Base-by-base conservation (phyloP, 2,329 filamentous ascomycete genomes). In the Beauveria asiatica region DNA sequence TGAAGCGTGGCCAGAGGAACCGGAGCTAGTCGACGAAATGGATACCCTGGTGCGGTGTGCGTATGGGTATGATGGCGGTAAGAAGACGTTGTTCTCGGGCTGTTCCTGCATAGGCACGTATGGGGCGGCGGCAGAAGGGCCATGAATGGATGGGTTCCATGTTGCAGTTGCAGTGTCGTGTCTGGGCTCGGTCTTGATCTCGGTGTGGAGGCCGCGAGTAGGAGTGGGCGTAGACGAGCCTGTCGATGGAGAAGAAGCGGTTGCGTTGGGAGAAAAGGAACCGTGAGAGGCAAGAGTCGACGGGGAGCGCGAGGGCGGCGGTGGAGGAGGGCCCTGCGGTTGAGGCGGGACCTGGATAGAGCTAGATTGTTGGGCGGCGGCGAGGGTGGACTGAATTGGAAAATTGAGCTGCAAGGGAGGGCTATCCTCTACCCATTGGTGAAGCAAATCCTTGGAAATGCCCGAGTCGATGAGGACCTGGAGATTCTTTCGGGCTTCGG, bases 1-100 rank as follows among this genome's bases (percentile, higher is more conserved):
- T 44, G 77, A 79, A 16, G 75, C 73, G 60, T 78, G 75, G n/a
- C 77, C 77, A 4, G 77, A 79, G 19, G 78, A 80, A 19, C 75
- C 75, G 11, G 77, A 78, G 66, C 77, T 80, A 8, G 77, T 78
- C 3, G 79, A 80, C 0, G 79, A 81, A 39, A 78, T 72, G n/a
- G 76, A 78, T 58, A 78, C 77, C 53, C 76, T 71, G 39, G 76
- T 73, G 39, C 75, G 74, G 65, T 76, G 75, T 50, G 70, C 70
- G 41, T 75, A 75, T 1, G 73, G 69, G n/a, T 72, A 70, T 5
- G 72, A 65, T 5, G 73, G 72, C 13, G 71, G 68, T 27, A 74
- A 63, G 57, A 76, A 73, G 59, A 74, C 67, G 58, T 67, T 63
- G 54, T 64, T 57, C 5, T 67, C 69, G 49, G 63, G 48, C n/a